phyloP scores from a whole-genome alignment of 345 rosid genomes.

The Sapria himalayana region DNA sequence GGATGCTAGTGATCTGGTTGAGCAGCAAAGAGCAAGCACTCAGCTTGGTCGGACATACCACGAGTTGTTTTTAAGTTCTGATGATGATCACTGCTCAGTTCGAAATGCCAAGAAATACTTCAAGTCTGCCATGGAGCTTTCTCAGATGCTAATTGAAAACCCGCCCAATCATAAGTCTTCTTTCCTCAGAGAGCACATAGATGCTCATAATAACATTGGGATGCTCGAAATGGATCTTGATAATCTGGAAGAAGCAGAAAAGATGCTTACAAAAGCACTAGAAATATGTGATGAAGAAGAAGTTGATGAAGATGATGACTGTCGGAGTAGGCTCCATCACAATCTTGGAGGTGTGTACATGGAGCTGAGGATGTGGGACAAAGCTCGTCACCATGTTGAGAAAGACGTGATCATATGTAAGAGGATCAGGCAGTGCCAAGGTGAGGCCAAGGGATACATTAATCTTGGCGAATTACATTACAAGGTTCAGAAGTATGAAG shows the following conservation, averaged over 20 bases:
- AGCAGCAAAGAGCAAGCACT: slow-evolving; percentile 86
- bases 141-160: slow-evolving; percentile 37
- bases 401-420: slow-evolving; percentile 67
- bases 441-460: slow-evolving; percentile 90
- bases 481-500: slow-evolving; percentile 52
- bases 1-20: slow-evolving; percentile 43
- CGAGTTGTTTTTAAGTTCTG: slow-evolving; percentile 36
- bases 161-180: slow-evolving; percentile 34
- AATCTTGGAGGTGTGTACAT: slow-evolving; percentile 63
- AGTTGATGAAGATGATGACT: slow-evolving; percentile 47
- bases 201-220: slow-evolving; percentile 82
- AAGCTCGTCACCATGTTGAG: slow-evolving; percentile 52
- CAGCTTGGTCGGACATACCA: slow-evolving; percentile 90
- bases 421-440: slow-evolving; percentile 48
- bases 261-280: slow-evolving; percentile 37
- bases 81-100: slow-evolving; percentile 39
- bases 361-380: slow-evolving; percentile 55
- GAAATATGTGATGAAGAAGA: slow-evolving; percentile 82
- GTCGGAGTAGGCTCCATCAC: slow-evolving; percentile 75
- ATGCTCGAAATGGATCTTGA: slow-evolving; percentile 83
- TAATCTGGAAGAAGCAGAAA: slow-evolving; percentile 46
- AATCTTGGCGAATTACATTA: slow-evolving; percentile 80
- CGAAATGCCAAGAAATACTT: slow-evolving; percentile 76
- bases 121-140: slow-evolving; percentile 59
- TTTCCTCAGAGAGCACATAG: slow-evolving; percentile 66